Base-by-base conservation (phyloP, 106 monocot species). In the Cymbidium sinense region DNA sequence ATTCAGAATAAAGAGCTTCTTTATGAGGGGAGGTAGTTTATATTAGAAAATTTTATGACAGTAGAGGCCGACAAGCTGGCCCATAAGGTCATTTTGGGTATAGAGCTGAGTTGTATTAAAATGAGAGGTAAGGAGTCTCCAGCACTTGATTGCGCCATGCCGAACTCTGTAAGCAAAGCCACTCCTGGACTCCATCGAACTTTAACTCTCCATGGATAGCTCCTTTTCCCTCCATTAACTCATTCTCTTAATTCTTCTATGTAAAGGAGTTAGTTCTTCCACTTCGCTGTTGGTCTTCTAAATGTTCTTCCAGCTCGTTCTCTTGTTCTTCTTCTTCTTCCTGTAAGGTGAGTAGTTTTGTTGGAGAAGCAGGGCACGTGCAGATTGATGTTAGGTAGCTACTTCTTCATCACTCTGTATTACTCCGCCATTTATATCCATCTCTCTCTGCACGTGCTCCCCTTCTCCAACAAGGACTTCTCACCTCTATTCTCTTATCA, bases 291-390 rank as follows among this genome's bases (percentile, higher is more conserved):
- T 47, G 13, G 47, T 15, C 47, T 13, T 47, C 47, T 62, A 23
- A 62, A 62, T 47, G 15, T 13, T 47, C 47, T 11, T 27, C 61
- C 0, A 3, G n/a, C 4, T n/a, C 20, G n/a, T 25, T n/a, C 8
- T 61, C 61, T 0, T 62, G 25, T 27, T 23, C 61, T 27, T 25
- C 61, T 8, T 11, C 27, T 27, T 27, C 25, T 27, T 62, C 27
- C 25, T 7, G 61, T 62, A 25, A 25, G 93, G 90, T 76, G 92
- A 84, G 84, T 35, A 85, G 83, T 78, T 43, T 86, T 88, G 95
- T 77, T 96, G 95, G 95, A 96, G 95, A 96, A 93, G 95, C 95
- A 96, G 95, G 95, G 95, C 90, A 96, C 95, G 95, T 96, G 95
- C 95, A 96, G 79, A 83, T 78, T 4, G 20, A 17, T 54, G 61